Conservation (phyloP, 495 filamentous ascomycete genomes). For the Aspergillus sclerotiicarbonarius region DNA sequence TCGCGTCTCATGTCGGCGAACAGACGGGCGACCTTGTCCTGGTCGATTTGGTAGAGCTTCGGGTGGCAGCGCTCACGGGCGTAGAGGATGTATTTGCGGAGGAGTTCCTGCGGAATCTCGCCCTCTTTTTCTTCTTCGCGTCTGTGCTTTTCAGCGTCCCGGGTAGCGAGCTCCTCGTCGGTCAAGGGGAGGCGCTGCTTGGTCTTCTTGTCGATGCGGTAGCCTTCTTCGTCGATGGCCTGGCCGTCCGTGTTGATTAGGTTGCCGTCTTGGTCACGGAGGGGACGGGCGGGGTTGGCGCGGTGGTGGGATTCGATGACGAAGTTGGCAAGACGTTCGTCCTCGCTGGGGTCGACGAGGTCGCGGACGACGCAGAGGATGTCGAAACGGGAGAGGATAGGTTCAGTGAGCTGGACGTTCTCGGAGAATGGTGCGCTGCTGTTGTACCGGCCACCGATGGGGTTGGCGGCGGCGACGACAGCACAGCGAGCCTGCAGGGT, state of each 20-base stretch:
- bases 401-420: conserved; percentile 96
- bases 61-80: conserved; percentile 86
- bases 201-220: conserved; percentile 38
- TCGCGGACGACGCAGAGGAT: conserved; percentile 97
- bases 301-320: conserved; percentile 91
- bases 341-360: conserved; percentile 93
- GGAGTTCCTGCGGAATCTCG: conserved; percentile 85
- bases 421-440: conserved; percentile 90
- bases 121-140: conserved; percentile 62
- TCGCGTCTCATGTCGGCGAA: conserved; percentile 97
- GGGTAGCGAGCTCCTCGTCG: conserved; percentile 36
- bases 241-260: conserved; percentile 62
- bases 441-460: conserved; percentile 95
- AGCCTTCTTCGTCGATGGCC: conserved; percentile 45
- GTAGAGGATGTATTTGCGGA: conserved; percentile 97
- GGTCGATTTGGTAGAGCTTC: conserved; percentile 96
- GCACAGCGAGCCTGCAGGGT: conserved; percentile 97
- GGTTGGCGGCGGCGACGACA: conserved; percentile 96
- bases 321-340: conserved; percentile 91
- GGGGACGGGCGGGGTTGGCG: conserved; percentile 68
- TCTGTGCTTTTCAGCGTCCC: conserved; percentile 39
- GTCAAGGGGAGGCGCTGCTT: conserved; percentile 32
- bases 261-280: conserved; percentile 55
- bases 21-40: conserved; percentile 90
- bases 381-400: conserved; percentile 97